Percentiles rank a stretch among this genome's conserved stretches.
Conservation (phyloP, 108 stramenopile species). For the Nitzschia putrida region DNA sequence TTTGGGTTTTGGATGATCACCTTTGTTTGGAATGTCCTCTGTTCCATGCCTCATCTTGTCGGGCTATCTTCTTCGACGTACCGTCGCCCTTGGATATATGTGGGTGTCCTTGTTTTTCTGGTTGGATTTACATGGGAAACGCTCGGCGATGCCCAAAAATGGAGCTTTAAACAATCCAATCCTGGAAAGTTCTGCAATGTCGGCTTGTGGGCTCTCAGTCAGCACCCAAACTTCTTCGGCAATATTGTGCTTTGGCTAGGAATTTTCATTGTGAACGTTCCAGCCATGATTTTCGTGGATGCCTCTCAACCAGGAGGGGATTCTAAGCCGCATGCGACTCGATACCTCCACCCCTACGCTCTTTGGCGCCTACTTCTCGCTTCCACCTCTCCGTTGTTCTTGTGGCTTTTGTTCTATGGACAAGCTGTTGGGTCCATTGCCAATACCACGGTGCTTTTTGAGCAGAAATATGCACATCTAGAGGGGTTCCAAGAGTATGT, state of each 20-base stretch:
- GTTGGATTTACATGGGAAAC: conserved; percentile 63
- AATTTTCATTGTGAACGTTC: conserved; percentile 69
- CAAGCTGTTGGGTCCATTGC: conserved; percentile 62
- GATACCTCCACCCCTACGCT: conserved; percentile 25
- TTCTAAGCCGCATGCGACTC: neutral
- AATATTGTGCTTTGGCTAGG: conserved; percentile 77
- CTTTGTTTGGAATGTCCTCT: conserved; percentile 66
- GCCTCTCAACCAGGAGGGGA: too few relatives aligned
- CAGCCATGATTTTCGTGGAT: conserved; percentile 41
- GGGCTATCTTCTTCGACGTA: conserved; percentile 35
- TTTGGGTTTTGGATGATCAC: conserved; percentile 78
- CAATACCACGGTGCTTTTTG: conserved; percentile 48
- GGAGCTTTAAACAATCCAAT: conserved; percentile 62
- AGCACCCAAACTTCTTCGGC: conserved; percentile 86
- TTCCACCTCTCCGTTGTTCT: conserved; percentile 55
- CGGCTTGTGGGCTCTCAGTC: conserved; percentile 75
- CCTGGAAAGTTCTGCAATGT: conserved; percentile 68
- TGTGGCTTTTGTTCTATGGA: conserved; percentile 58
- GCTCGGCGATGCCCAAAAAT: conserved; percentile 78
- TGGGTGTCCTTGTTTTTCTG: conserved; percentile 45
- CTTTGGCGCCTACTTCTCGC: conserved; percentile 45
- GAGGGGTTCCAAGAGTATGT: conserved; percentile 50
- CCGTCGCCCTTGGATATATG: conserved; percentile 14
- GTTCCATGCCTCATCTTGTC: conserved; percentile 69
- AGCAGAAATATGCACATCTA: conserved; percentile 61